Base-by-base conservation (phyloP, 257 asterid genomes). In the Scutellaria galericulata region DNA sequence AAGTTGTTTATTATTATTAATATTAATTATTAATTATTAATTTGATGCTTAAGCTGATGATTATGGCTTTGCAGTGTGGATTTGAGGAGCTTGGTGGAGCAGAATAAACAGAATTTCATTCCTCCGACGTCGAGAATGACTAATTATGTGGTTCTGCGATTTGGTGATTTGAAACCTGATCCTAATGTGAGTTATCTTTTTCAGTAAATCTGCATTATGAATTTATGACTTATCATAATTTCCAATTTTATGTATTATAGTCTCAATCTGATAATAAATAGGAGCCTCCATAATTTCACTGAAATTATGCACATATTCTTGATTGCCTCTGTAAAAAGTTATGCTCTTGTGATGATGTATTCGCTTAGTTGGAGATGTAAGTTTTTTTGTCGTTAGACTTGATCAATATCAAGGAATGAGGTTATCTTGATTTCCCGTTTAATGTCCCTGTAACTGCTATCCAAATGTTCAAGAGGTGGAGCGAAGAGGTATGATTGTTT, bases 61-160 rank as follows among this genome's bases (percentile, higher is more conserved):
- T 12, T 61, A 5, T 72, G 68, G 55, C 31, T 50, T 87, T 77
- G 77, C 88, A 94, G 98, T 53, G 97, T 94, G 85, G 97, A 94
- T 83, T 78, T 94, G 83, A 91, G 71, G 89, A 80, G 91, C 83
- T 82, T 94, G 79, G 88, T 86, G 82, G 97, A 89, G 74, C 91
- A 89, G 81, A 91, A 91, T 82, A 91, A 88, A 65, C 91, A 82
- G 78, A 86, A 83, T 81, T 88, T 88, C 44, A 74, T 89, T 22
- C 89, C 97, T 3, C 94, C 97, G 0, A 81, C 97, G 0, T 91
- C 98, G 10, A 87, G 97, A 20, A 94, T 91, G 98, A 89, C 97
- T 4, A 94, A 94, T 75, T 94, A 94, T 61, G 96, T 91, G 71
- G 97, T 94, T 72, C 77, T 94, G 71, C 76, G 93, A 50, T 94